phyloP scores from a whole-genome alignment of 1,284 basidiomycete species.

The Vanrija pseudolonga region DNA sequence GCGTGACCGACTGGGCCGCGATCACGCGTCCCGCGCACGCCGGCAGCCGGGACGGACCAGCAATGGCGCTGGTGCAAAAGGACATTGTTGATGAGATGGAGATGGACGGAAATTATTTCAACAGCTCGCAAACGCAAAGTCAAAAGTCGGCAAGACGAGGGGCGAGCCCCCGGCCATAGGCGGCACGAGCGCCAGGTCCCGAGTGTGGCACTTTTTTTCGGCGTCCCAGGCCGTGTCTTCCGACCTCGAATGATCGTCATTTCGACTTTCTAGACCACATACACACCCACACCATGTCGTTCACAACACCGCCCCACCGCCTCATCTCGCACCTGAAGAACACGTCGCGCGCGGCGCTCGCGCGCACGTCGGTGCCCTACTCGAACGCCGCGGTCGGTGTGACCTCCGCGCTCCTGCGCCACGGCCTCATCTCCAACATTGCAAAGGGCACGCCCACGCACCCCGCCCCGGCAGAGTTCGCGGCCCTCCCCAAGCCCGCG shows the following conservation, averaged over 20 bases:
- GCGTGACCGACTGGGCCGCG: not conserved
- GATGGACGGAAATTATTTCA: conserved; percentile 1
- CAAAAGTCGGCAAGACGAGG: not conserved
- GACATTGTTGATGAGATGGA: conserved; percentile 2
- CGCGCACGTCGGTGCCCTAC: conserved; percentile 44
- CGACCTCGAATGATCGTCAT: not conserved
- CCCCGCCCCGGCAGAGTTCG: conserved; percentile 38
- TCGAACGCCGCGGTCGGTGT: conserved; percentile 41
- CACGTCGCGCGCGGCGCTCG: conserved; percentile 41
- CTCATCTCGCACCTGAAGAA: conserved; percentile 46
- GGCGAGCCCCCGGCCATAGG: not conserved
- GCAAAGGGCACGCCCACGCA: conserved; percentile 39
- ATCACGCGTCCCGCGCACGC: not conserved
- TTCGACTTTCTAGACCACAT: not conserved
- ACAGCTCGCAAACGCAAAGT: not conserved
- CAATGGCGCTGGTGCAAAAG: conserved; percentile 13
- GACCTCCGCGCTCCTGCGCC: conserved; percentile 44
- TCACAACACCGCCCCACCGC: conserved; percentile 39
- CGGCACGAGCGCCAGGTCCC: not conserved
- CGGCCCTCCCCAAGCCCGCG: conserved; percentile 27
- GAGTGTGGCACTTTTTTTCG: conserved; percentile 22
- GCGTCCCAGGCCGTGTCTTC: not conserved
- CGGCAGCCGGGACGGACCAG: conserved; percentile 26
- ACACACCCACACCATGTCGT: conserved; percentile 13
- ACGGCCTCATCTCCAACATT: conserved; percentile 46